These are phyloP conservation scores for Malassezia sp. DNA, from an alignment of 1,284 basidiomycete genomes.

Conservation along the genomic window DNA sequence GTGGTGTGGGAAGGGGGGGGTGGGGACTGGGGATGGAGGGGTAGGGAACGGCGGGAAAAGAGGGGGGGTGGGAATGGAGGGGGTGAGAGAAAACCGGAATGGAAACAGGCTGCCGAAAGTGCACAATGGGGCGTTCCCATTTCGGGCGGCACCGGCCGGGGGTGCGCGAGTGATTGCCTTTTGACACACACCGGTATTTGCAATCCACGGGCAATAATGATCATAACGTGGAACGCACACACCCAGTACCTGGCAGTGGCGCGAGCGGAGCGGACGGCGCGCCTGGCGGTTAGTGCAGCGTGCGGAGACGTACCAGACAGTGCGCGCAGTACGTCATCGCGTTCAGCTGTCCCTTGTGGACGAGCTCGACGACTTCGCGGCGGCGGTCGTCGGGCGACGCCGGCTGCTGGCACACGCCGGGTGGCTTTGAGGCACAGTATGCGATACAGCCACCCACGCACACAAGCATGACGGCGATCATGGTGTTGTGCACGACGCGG, in stretches of 20 bases:
- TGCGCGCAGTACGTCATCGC: constrained; percentile 90
- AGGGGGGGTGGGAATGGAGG: too few species aligned
- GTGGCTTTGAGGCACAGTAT: constrained; percentile 34
- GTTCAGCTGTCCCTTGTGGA: constrained; percentile 73
- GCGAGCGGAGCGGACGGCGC: constrained; percentile 79
- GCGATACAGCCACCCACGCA: background rate
- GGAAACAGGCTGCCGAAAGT: too few species aligned
- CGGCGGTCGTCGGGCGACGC: constrained; percentile 23
- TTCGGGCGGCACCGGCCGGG: too few species aligned
- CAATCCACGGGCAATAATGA: constrained; percentile 92
- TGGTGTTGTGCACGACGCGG: background rate
- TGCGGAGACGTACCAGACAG: constrained; percentile 61
- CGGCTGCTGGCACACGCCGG: constrained; percentile 75
- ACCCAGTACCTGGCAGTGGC: constrained; percentile 86
- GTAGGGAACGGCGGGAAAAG: too few species aligned
- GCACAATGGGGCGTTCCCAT: too few species aligned
- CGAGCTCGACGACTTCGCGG: constrained; percentile 51
- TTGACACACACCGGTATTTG: constrained; percentile 61
- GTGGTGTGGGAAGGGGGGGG: too few species aligned
- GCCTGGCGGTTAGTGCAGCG: constrained; percentile 51
- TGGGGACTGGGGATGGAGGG: too few species aligned
- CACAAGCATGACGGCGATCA: background rate
- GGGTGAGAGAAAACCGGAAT: too few species aligned
- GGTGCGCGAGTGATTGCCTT: too few species aligned
- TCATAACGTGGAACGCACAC: constrained; percentile 61